Evolutionary conservation across 2,329 filamentous ascomycete species (phyloP), one percentile per base, ranked within the genome.

Genomic region (Beauveria sp.): DNA sequence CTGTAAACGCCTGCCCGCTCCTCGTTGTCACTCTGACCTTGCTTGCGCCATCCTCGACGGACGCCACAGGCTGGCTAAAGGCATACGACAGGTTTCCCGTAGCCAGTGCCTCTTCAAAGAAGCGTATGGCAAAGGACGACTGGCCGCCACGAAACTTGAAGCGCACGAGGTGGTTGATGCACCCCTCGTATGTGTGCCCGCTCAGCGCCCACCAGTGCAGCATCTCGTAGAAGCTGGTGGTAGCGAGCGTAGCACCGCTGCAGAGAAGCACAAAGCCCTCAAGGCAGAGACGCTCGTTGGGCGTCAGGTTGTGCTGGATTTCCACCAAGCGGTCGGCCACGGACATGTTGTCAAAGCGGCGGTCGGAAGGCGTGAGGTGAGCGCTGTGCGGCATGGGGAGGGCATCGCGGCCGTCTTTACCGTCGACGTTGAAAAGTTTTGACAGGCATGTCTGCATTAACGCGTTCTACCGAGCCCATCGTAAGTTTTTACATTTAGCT

Each of bases 351-450:
- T 78, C 77, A 62, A 73, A 78, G 40, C 70, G 67, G 12, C 68
- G 63, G 1, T 71, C 73, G 9, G 70, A 70, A 10, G 71, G 63
- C 24, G 71, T 72, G 34, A 73, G 65, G 26, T 69, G 67, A 34
- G 71, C 64, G 59, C 73, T 70, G 65, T 79, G 74, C 0, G 78
- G 74, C 20, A 74, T 75, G 1, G 78, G 74, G 16, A 80, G 71
- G 18, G 74, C 68, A 1, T 66, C 71, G 20, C 72, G 68, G 4
- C 74, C 76, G 56, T 67, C 66, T 5, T 65, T 64, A 0, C 78
- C 78, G 60, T 81, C 79, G 3, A 81, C 71, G 46, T 81, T 77
- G 45, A 77, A 72, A 18, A 81, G 73, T 24, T 80, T 80, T 6
- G 70, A 67, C 1, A 79, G 59, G 0, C 69, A 74, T 46, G 67